These are phyloP conservation scores for Populus hybrid DNA, from an alignment of 441 rosid species.

Conservation along the genomic window DNA sequence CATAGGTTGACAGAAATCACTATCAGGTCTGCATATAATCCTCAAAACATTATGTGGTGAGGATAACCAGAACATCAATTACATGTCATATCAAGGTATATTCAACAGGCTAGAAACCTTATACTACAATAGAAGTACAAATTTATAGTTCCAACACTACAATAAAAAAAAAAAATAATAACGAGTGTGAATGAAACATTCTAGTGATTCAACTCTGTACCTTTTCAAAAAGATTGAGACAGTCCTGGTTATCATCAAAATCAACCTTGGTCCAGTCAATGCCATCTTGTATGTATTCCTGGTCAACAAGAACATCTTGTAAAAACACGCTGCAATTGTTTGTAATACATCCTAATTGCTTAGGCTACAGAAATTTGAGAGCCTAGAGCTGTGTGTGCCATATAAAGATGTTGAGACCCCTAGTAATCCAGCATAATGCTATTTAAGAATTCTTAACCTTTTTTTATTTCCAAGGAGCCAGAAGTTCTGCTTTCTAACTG, in stretches of 20 bases:
- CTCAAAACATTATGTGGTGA: neutral
- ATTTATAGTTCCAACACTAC: neutral
- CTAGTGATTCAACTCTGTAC: conserved; percentile 29
- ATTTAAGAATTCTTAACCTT: neutral
- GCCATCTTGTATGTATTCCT: conserved; percentile 99
- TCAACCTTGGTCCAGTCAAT: conserved; percentile 98
- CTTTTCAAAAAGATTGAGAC: conserved; percentile 98
- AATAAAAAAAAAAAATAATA: neutral
- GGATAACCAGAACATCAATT: conserved; percentile 1
- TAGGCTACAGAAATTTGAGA: neutral
- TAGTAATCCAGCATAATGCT: neutral
- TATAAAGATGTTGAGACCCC: neutral
- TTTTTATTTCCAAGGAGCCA: neutral
- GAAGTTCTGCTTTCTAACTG: neutral
- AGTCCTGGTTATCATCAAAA: conserved; percentile 95
- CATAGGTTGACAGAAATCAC: neutral
- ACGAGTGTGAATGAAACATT: neutral
- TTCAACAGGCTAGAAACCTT: neutral
- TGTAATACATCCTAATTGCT: too few relatives aligned
- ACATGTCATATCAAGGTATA: neutral
- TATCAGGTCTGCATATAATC: neutral
- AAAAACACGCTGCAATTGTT: neutral
- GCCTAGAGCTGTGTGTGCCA: neutral
- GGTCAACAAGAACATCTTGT: conserved; percentile 19
- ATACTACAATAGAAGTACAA: neutral